Percentiles rank a stretch among this genome's conserved stretches.
Conservation (phyloP, 192 early-diverging fungal genomes). For the Haplosporangium gracile region DNA sequence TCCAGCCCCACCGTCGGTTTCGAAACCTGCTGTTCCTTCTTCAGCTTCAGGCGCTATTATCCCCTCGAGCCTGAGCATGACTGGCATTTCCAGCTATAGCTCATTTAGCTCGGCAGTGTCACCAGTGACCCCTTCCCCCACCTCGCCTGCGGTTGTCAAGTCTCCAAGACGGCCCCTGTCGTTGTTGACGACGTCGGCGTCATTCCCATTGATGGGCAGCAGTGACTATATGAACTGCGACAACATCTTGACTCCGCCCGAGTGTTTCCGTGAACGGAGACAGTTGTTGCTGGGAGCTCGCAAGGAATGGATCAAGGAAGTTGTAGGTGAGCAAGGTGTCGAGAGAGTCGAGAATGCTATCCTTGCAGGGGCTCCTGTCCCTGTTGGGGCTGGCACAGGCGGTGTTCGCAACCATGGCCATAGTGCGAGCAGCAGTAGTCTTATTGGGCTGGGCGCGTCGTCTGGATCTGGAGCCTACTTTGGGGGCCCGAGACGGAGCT, state of each 20-base stretch:
- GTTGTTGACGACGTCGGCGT: slow-evolving; percentile 29
- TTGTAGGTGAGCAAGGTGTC: slow-evolving; percentile 25
- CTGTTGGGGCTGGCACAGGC: neutral
- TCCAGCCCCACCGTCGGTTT: neutral
- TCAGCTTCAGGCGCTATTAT: neutral
- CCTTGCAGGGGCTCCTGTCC: neutral
- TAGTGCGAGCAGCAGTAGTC: neutral
- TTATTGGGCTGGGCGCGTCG: neutral
- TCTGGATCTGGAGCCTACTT: neutral
- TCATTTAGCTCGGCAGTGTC: neutral
- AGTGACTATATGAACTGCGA: slow-evolving; percentile 39
- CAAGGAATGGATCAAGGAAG: slow-evolving; percentile 25
- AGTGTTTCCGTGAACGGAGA: slow-evolving; percentile 47
- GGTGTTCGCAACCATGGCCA: neutral
- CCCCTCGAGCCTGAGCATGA: neutral
- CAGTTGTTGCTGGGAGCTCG: slow-evolving; percentile 33
- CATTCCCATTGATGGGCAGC: slow-evolving; percentile 43
- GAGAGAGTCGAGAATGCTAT: slow-evolving; percentile 36
- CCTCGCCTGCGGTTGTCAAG: neutral
- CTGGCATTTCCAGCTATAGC: neutral
- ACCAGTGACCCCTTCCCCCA: neutral
- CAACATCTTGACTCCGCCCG: slow-evolving; percentile 50
- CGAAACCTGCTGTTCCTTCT: neutral
- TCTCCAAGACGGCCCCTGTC: slow-evolving; percentile 47
- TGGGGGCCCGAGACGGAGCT: neutral